Base-by-base conservation (phyloP, 352 stramenopile genomes). In the Vaucheria bursata region DNA sequence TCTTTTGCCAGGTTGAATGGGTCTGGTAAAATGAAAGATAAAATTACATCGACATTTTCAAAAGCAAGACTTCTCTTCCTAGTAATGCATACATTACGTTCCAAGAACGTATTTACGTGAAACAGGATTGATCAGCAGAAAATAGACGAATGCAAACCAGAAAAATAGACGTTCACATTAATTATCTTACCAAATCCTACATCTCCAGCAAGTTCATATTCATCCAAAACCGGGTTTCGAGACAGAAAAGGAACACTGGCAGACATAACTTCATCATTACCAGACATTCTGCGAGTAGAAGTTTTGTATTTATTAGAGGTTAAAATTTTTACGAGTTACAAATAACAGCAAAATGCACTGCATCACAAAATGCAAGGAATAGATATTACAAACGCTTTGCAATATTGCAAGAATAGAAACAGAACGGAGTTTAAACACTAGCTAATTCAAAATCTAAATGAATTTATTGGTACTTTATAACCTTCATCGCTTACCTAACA, bases 1-100 rank as follows among this genome's bases (percentile, higher is more conserved):
- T 65, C 38, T n/a, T 74, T 68, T 7, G 69, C 69, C 34, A 74
- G 69, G 69, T 74, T 74, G 1, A 74, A 38, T 12, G 69, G 69
- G 69, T 74, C 69, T 72, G 59, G n/a, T n/a, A n/a, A n/a, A n/a
- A n/a, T n/a, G n/a, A n/a, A n/a, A n/a, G n/a, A n/a, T n/a, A n/a
- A n/a, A n/a, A n/a, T n/a, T n/a, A n/a, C n/a, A n/a, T n/a, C n/a
- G 12, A 18, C 45, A 59, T 59, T 59, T 59, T 59, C 45, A 25
- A 25, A 18, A 7, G 8, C 34, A 7, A 34, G 53, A 34, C 31
- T 7, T 37, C 2, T 37, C 31, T 31, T 31, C 31, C 31, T 31
- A 2, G 53, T 31, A 25, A 59, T 59, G 25, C 25, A 59, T 59
- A 59, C 12, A 25, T 18, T 12, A 18, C 12, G 45, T 59, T 59